Evolutionary conservation across 352 stramenopile species (phyloP).

Genomic region (Phytopythium sindhum): DNA sequence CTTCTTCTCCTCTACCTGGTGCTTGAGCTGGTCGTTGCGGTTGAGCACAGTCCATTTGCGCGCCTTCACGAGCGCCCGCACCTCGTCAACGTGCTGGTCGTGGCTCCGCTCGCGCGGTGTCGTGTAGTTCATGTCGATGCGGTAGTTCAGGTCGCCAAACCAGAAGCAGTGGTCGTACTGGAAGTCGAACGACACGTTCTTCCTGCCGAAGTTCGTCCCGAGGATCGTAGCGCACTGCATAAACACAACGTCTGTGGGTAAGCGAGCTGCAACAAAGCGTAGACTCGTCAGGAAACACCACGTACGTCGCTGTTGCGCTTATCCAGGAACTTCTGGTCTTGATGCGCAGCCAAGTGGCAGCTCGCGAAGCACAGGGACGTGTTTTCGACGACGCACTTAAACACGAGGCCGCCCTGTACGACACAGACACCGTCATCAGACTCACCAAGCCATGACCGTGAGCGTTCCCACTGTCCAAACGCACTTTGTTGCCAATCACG

Average conservation of each 20-base stretch:
- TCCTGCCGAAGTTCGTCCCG: conserved; percentile 51
- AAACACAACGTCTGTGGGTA: not conserved
- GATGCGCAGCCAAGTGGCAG: conserved; percentile 81
- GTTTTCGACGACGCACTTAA: conserved; percentile 75
- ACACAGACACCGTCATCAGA: not conserved
- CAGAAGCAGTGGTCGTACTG: conserved; percentile 87
- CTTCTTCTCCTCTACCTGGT: conserved; percentile 56
- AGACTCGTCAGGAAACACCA: not conserved
- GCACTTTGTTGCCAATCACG: conserved; percentile 81
- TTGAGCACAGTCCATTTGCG: conserved; percentile 68
- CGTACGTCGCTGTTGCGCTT: conserved; percentile 82
- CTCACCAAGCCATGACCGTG: not conserved
- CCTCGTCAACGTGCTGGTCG: conserved; percentile 66
- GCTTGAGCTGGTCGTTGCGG: conserved; percentile 74
- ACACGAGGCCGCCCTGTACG: conserved; percentile 61
- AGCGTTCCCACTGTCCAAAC: not conserved
- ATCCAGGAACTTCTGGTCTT: conserved; percentile 84
- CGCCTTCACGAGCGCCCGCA: conserved; percentile 48
- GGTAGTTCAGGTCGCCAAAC: conserved; percentile 88
- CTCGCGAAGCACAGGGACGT: conserved; percentile 85
- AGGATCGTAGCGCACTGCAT: conserved; percentile 74
- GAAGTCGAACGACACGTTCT: conserved; percentile 66
- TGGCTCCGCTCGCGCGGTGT: conserved; percentile 39
- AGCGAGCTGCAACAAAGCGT: not conserved
- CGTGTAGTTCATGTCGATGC: conserved; percentile 68